Evolutionary conservation across 2,329 filamentous ascomycete genomes (phyloP).

Genomic region (Fusarium camptoceras): DNA sequence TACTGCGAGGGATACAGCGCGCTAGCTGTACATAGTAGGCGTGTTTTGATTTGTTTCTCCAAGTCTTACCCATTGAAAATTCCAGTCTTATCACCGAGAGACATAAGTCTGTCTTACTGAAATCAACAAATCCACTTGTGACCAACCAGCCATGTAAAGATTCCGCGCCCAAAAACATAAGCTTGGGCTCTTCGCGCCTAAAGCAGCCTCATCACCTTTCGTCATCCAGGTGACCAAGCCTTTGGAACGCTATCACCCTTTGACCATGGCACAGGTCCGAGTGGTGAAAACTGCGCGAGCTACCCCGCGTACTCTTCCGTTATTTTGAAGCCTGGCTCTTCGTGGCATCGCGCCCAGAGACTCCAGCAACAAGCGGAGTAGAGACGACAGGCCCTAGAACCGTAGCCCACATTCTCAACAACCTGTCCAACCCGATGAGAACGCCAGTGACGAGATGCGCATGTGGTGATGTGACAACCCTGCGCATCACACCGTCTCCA

Average conservation of each 20-base stretch:
- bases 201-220: conserved; percentile 17
- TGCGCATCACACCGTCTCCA: conserved; percentile 47
- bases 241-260: conserved; percentile 22
- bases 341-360: conserved; percentile 27
- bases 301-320: conserved; percentile 31
- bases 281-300: conserved; percentile 20
- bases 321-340: conserved; percentile 9
- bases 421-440: conserved; percentile 38
- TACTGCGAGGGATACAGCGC: conserved; percentile 47
- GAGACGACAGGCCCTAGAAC: conserved; percentile 14
- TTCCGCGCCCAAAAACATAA: conserved; percentile 1
- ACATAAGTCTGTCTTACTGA: not conserved
- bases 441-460: conserved; percentile 47
- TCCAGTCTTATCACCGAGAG: conserved; percentile 10
- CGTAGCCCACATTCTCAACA: conserved; percentile 20
- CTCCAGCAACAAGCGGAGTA: conserved; percentile 7
- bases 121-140: conserved; percentile 3
- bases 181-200: conserved; percentile 28
- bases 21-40: conserved; percentile 28
- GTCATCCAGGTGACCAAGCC: conserved; percentile 23
- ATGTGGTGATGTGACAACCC: conserved; percentile 47
- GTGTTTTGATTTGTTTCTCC: conserved; percentile 21
- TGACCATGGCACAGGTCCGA: conserved; percentile 26
- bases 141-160: conserved; percentile 8
- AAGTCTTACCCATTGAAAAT: not conserved